Percentiles rank a stretch among this genome's conserved stretches.
These are phyloP conservation scores for Moringa oleifera DNA, from an alignment of 345 rosid species.

Conservation along the genomic window DNA sequence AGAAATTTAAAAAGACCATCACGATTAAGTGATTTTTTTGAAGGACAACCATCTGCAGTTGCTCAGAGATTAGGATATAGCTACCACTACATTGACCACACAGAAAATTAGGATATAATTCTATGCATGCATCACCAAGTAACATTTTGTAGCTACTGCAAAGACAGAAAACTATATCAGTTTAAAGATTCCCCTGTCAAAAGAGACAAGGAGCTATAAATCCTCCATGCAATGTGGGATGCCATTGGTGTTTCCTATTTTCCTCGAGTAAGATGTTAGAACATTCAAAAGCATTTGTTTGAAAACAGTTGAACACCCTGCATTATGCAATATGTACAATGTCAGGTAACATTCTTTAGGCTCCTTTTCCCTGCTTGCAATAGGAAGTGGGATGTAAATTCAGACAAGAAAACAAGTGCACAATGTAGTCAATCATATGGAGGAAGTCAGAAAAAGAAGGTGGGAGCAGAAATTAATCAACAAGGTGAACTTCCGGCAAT, in stretches of 20 bases:
- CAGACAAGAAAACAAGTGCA: neutral
- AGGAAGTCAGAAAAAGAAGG: neutral
- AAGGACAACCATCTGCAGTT: too few relatives aligned
- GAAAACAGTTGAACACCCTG: neutral
- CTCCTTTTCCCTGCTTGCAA: neutral
- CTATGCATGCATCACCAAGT: neutral
- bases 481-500: neutral
- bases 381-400: neutral
- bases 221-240: neutral
- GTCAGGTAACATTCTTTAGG: neutral
- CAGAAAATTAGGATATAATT: neutral
- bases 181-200: neutral
- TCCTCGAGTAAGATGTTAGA: neutral
- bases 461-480: neutral
- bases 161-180: neutral
- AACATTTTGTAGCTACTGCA: neutral
- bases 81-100: too few relatives aligned
- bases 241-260: neutral
- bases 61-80: too few relatives aligned
- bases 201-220: neutral
- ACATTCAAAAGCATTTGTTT: too few relatives aligned
- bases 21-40: too few relatives aligned
- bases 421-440: neutral
- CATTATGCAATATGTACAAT: neutral
- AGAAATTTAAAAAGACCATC: too few relatives aligned